These are phyloP conservation scores for Bacterosira constricta DNA, from an alignment of 108 stramenopile species.

Conservation along the genomic window DNA sequence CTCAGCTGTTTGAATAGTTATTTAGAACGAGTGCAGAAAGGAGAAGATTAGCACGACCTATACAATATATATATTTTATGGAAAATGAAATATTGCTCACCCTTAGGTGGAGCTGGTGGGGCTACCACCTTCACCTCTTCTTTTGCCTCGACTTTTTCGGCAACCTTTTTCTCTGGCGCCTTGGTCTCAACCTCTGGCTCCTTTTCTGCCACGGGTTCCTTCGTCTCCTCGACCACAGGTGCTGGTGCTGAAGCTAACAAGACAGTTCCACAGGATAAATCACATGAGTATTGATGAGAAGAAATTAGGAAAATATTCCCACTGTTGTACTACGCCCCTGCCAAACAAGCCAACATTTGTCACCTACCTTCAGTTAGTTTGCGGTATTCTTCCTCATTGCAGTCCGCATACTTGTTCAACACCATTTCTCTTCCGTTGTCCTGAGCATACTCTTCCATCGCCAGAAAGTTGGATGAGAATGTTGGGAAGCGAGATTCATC, in stretches of 20 bases:
- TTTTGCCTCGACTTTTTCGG: neutral
- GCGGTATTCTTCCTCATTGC: slow-evolving; percentile 67
- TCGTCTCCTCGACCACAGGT: slow-evolving; percentile 35
- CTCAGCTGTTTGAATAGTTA: slow-evolving; percentile 7
- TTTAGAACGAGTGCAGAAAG: neutral
- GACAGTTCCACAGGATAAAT: too few species aligned
- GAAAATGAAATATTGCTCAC: neutral
- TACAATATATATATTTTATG: too few species aligned
- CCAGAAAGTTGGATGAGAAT: slow-evolving; percentile 76
- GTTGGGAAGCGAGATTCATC: slow-evolving; percentile 77
- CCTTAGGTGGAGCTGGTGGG: slow-evolving; percentile 3
- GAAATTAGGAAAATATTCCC: neutral
- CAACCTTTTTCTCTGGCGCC: slow-evolving; percentile 5
- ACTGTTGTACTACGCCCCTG: neutral
- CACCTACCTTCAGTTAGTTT: slow-evolving; percentile 42
- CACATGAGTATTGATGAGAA: slow-evolving; percentile 10
- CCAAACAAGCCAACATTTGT: neutral
- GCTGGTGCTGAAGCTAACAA: slow-evolving; percentile 23
- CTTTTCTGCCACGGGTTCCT: slow-evolving; percentile 21
- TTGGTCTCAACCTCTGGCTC: slow-evolving; percentile 2
- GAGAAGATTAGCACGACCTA: too few species aligned
- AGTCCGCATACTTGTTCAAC: slow-evolving; percentile 68
- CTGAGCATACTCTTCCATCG: slow-evolving; percentile 85
- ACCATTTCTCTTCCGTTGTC: slow-evolving; percentile 76
- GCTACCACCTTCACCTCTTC: slow-evolving; percentile 27